These are phyloP conservation scores for Suhomyces terraborum DNA, from an alignment of 1,139 yeast species.

Conservation along the genomic window DNA sequence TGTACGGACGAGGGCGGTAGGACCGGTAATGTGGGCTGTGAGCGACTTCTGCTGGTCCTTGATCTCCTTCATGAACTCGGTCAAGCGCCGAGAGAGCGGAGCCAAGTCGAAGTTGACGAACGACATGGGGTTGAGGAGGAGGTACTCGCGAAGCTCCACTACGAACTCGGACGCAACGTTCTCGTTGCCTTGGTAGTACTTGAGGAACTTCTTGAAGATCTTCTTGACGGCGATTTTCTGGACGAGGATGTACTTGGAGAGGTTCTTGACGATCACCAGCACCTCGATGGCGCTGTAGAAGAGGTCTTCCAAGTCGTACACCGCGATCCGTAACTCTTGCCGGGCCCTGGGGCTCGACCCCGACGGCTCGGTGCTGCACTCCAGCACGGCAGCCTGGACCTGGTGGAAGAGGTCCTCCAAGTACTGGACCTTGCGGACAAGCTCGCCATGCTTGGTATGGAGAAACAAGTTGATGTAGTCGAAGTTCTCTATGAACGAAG, in stretches of 20 bases:
- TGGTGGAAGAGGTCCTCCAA: slow-evolving; percentile 16
- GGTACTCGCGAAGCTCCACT: slow-evolving; percentile 35
- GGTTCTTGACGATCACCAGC: slow-evolving; percentile 63
- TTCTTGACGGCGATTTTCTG: slow-evolving; percentile 84
- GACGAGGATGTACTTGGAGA: slow-evolving; percentile 72
- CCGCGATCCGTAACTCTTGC: slow-evolving; percentile 9
- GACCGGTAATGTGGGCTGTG: slow-evolving; percentile 15
- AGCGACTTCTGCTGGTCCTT: slow-evolving; percentile 16
- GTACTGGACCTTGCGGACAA: slow-evolving; percentile 33
- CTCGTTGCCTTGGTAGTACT: slow-evolving; percentile 49
- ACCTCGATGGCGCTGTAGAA: slow-evolving; percentile 47
- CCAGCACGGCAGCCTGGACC: neutral
- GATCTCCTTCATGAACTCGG: slow-evolving; percentile 31
- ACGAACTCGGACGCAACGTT: slow-evolving; percentile 44
- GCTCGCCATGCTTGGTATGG: slow-evolving; percentile 65
- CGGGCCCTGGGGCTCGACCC: slow-evolving; percentile 4
- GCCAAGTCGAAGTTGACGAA: slow-evolving; percentile 68
- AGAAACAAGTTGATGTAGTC: slow-evolving; percentile 62
- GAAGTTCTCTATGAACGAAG: slow-evolving; percentile 48
- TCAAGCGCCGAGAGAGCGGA: slow-evolving; percentile 62
- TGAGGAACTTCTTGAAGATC: slow-evolving; percentile 74
- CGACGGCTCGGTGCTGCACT: slow-evolving; percentile 27
- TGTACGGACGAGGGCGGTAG: neutral
- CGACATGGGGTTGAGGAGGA: slow-evolving; percentile 48
- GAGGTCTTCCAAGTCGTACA: slow-evolving; percentile 23